Evolutionary conservation across 768 basidiomycete species (phyloP).

Genomic region (Pholiota molesta): DNA sequence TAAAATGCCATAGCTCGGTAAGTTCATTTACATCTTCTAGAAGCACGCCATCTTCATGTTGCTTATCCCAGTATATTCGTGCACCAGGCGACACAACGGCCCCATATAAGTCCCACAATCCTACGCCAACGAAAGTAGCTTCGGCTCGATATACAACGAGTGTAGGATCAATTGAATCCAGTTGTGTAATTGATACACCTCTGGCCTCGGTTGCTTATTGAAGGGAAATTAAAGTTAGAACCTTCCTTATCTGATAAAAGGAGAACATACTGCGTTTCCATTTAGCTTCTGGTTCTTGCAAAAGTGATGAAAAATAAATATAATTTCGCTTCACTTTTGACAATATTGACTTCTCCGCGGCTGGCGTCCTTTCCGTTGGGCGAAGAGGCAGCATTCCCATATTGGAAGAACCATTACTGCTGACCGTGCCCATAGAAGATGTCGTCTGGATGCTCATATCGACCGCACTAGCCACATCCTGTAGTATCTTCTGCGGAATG

Average conservation of each 20-base stretch:
- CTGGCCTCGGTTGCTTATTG: slow-evolving; percentile 74
- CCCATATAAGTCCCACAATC: slow-evolving; percentile 92
- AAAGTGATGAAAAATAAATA: slow-evolving; percentile 94
- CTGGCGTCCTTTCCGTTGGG: slow-evolving; percentile 50
- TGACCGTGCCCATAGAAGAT: slow-evolving; percentile 60
- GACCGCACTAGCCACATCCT: slow-evolving; percentile 71
- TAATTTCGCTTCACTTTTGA: slow-evolving; percentile 90
- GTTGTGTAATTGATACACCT: slow-evolving; percentile 93
- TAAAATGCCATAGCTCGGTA: slow-evolving; percentile 93
- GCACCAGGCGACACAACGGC: slow-evolving; percentile 88
- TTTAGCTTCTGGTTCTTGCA: slow-evolving; percentile 98
- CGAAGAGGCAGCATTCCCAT: slow-evolving; percentile 41
- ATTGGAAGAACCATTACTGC: slow-evolving; percentile 49
- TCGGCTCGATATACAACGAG: slow-evolving; percentile 95
- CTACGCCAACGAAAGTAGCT: slow-evolving; percentile 95
- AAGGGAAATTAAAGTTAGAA: slow-evolving; percentile 12
- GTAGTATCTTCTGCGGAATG: slow-evolving; percentile 65
- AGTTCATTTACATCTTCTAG: slow-evolving; percentile 90
- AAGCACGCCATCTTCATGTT: slow-evolving; percentile 82
- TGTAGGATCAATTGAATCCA: slow-evolving; percentile 97
- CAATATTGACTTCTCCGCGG: slow-evolving; percentile 81
- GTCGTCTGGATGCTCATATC: slow-evolving; percentile 70
- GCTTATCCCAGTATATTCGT: slow-evolving; percentile 85
- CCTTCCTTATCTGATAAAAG: slow-evolving; percentile 12
- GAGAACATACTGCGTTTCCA: slow-evolving; percentile 80